A percentile compares a stretch with the other conserved stretches of the same genome.
phyloP scores from a whole-genome alignment of 371 early-diverging fungal species.

The Mortierella sp. region DNA sequence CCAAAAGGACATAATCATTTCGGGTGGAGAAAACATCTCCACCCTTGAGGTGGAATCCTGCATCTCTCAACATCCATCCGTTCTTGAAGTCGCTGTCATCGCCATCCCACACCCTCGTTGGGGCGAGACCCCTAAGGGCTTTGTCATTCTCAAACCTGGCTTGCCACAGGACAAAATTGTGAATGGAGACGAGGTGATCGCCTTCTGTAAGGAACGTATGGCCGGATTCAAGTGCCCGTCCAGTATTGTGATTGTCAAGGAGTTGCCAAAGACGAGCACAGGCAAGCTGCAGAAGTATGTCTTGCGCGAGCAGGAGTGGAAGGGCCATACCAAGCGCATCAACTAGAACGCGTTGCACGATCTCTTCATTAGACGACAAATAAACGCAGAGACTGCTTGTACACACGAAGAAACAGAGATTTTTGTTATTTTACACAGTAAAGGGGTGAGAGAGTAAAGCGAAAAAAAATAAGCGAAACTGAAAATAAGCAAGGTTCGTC shows the following conservation, averaged over 20 bases:
- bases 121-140: constrained; percentile 82
- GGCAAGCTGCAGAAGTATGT: constrained; percentile 69
- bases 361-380: background rate
- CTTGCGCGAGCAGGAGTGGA: constrained; percentile 64
- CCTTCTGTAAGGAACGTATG: constrained; percentile 63
- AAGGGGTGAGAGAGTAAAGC: background rate
- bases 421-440: constrained; percentile 5
- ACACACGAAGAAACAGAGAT: background rate
- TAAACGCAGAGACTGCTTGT: background rate
- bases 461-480: background rate
- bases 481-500: background rate
- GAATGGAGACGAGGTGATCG: constrained; percentile 56
- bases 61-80: constrained; percentile 67
- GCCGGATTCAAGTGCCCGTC: constrained; percentile 71
- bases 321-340: constrained; percentile 58
- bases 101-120: constrained; percentile 74
- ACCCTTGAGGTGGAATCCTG: constrained; percentile 79
- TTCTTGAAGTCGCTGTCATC: constrained; percentile 77
- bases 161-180: constrained; percentile 38
- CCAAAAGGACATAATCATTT: constrained; percentile 79
- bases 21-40: constrained; percentile 84
- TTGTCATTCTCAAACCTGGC: constrained; percentile 67
- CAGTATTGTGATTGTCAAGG: constrained; percentile 59
- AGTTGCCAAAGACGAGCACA: constrained; percentile 68
- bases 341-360: constrained; percentile 29